Conservation (phyloP, 2,329 filamentous ascomycete species). For the Nothophoma quercina region DNA sequence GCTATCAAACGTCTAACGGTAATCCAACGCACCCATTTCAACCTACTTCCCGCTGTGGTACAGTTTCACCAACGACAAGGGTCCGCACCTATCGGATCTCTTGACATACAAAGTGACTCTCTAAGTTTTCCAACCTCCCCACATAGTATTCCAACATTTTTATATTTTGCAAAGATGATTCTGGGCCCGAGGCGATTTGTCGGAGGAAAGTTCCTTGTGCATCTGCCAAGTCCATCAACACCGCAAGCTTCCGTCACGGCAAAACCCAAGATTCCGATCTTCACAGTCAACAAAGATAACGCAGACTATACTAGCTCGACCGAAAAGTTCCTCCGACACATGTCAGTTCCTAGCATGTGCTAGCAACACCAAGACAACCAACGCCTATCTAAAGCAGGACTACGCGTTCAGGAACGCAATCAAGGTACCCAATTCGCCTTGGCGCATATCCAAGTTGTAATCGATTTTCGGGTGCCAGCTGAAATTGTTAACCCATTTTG, state of each 20-base stretch:
- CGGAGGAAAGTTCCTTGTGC: background rate
- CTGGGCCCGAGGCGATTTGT: too few relatives aligned
- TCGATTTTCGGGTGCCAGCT: slow-evolving; percentile 12
- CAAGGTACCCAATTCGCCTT: slow-evolving; percentile 3
- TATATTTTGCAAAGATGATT: slow-evolving; percentile 1
- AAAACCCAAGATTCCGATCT: slow-evolving; percentile 2
- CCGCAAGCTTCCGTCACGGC: background rate
- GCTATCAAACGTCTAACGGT: background rate
- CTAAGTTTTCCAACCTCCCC: background rate
- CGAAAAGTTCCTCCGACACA: background rate
- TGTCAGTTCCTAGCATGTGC: background rate
- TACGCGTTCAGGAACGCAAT: slow-evolving; percentile 3
- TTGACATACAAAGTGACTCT: background rate
- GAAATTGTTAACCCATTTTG: slow-evolving; percentile 4
- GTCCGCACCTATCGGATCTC: background rate
- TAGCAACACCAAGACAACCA: background rate
- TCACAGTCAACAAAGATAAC: slow-evolving; percentile 8
- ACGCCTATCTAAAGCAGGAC: slow-evolving; percentile 6
- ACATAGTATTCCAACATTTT: background rate
- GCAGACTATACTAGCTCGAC: background rate
- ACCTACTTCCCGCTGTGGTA: slow-evolving; percentile 6
- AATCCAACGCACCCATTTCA: background rate
- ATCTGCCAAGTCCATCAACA: background rate
- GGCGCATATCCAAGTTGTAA: slow-evolving; percentile 12
- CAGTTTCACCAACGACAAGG: slow-evolving; percentile 1